phyloP scores from a whole-genome alignment of 768 basidiomycete species.

The Plicaturopsis crispa region DNA sequence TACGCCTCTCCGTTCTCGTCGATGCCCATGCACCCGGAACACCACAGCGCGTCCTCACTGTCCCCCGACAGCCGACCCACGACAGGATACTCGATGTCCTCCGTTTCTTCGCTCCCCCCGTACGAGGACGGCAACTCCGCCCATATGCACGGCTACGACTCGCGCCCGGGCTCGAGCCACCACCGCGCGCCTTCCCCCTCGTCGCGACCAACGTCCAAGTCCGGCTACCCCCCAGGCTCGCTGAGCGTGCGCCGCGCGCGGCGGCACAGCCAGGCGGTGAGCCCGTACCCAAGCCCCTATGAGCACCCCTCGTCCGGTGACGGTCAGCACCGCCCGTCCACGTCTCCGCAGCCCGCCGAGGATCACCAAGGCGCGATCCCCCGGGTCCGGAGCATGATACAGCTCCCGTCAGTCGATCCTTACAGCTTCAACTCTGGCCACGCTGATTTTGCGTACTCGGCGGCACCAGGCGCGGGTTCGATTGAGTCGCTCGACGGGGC shows the following conservation, averaged over 20 bases:
- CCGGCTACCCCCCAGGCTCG: constrained; percentile 43
- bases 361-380: constrained; percentile 44
- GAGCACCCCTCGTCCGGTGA: constrained; percentile 47
- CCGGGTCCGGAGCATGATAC: constrained; percentile 79
- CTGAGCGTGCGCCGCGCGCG: constrained; percentile 67
- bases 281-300: constrained; percentile 82
- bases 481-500: constrained; percentile 27
- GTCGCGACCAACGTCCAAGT: constrained; percentile 57
- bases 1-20: constrained; percentile 66
- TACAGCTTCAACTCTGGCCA: constrained; percentile 60
- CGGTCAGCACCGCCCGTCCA: constrained; percentile 61
- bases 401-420: constrained; percentile 64
- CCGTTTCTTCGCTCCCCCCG: constrained; percentile 61
- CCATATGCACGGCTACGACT: constrained; percentile 41
- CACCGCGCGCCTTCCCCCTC: constrained; percentile 59
- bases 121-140: constrained; percentile 31
- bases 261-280: constrained; percentile 82
- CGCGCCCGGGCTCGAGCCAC: constrained; percentile 68
- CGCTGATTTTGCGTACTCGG: constrained; percentile 77
- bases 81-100: constrained; percentile 81
- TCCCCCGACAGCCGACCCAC: constrained; percentile 84
- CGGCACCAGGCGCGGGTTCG: constrained; percentile 38
- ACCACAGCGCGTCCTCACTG: constrained; percentile 59
- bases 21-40: constrained; percentile 60
- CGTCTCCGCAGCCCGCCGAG: constrained; percentile 61